Conservation (phyloP, 192 early-diverging fungal genomes). For the Coemansia erecta region DNA sequence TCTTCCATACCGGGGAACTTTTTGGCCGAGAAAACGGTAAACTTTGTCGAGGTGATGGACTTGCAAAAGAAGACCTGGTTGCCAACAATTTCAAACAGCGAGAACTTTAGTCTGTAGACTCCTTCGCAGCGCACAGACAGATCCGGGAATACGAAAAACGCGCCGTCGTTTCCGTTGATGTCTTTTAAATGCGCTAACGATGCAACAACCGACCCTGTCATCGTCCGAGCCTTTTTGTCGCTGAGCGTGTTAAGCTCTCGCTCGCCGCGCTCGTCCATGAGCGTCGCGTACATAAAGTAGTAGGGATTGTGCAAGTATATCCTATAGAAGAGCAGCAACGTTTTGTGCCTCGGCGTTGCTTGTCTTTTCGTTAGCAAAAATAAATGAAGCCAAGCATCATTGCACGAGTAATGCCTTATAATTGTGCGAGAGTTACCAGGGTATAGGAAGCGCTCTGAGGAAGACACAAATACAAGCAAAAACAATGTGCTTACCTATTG, state of each 20-base stretch:
- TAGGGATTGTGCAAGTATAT: slow-evolving; percentile 76
- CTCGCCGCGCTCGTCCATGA: slow-evolving; percentile 77
- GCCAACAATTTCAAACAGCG: slow-evolving; percentile 88
- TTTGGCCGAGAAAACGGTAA: slow-evolving; percentile 90
- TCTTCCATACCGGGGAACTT: slow-evolving; percentile 97
- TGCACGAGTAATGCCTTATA: background rate
- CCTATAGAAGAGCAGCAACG: slow-evolving; percentile 16
- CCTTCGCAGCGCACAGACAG: slow-evolving; percentile 94
- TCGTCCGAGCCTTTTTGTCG: slow-evolving; percentile 86
- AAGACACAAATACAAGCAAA: background rate
- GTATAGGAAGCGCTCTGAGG: background rate
- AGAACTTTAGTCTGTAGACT: slow-evolving; percentile 78
- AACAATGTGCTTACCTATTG: slow-evolving; percentile 38
- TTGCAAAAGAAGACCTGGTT: slow-evolving; percentile 88
- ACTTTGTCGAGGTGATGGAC: slow-evolving; percentile 79
- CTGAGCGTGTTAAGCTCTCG: slow-evolving; percentile 85
- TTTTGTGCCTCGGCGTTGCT: no score
- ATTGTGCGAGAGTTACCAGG: no score
- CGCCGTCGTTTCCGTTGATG: slow-evolving; percentile 81
- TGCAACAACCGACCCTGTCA: slow-evolving; percentile 92
- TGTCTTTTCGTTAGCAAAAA: no score
- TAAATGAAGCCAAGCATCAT: background rate
- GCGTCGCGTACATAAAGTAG: slow-evolving; percentile 95
- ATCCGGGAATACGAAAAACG: slow-evolving; percentile 97
- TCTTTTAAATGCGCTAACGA: slow-evolving; percentile 90